Evolutionary conservation across 768 basidiomycete genomes (phyloP).

Genomic region (Mycena rosella): DNA sequence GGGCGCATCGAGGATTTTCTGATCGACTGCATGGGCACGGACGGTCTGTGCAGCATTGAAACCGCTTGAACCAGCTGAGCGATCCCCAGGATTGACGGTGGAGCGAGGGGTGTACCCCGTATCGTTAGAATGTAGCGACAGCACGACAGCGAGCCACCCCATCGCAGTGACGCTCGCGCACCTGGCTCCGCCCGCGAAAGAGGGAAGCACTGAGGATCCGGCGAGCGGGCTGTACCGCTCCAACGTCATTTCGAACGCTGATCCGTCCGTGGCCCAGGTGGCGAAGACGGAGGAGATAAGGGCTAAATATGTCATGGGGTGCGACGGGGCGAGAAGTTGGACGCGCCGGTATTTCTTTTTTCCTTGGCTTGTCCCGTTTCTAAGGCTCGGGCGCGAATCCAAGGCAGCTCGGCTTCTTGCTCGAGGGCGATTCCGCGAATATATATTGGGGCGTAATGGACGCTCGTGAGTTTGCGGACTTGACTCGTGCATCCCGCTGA

Average conservation of each 20-base stretch:
- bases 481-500: no score
- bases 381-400: neutral
- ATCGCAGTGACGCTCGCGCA: conserved; percentile 32
- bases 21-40: conserved; percentile 51
- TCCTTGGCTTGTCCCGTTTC: neutral
- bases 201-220: neutral
- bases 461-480: conserved; percentile 13
- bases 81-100: conserved; percentile 43
- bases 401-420: conserved; percentile 55
- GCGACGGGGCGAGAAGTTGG: conserved; percentile 61
- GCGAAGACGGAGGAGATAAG: conserved; percentile 42
- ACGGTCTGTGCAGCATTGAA: conserved; percentile 21
- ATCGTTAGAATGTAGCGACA: conserved; percentile 45
- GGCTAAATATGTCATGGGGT: conserved; percentile 52
- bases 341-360: conserved; percentile 45
- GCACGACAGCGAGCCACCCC: conserved; percentile 31
- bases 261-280: neutral
- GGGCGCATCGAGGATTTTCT: conserved; percentile 59
- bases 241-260: conserved; percentile 24
- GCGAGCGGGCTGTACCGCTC: conserved; percentile 32
- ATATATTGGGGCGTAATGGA: conserved; percentile 46
- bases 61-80: neutral
- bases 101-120: conserved; percentile 51
- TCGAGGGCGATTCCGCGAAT: conserved; percentile 63
- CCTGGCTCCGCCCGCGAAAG: conserved; percentile 8